Evolutionary conservation across 2,329 filamentous ascomycete species (phyloP).

Genomic region (Samsoniella hepiali): DNA sequence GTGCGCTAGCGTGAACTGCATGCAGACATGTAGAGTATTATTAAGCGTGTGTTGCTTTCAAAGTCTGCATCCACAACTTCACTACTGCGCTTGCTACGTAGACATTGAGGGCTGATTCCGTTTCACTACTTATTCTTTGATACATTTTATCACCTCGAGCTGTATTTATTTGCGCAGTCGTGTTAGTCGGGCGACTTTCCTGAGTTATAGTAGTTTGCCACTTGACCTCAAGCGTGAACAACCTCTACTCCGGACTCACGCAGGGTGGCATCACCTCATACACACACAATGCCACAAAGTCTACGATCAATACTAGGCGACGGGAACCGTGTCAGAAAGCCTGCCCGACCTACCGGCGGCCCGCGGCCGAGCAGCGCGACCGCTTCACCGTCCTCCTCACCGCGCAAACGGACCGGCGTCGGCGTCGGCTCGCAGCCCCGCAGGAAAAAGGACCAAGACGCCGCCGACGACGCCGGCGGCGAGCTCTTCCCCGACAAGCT

Average conservation of each 20-base stretch:
- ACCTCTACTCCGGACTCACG: background rate
- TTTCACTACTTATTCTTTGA: too few species aligned
- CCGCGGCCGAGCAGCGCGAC: slow-evolving; percentile 11
- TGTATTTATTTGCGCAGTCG: background rate
- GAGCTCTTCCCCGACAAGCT: slow-evolving; percentile 45
- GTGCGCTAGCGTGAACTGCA: background rate
- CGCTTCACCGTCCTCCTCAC: slow-evolving; percentile 17
- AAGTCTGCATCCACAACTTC: slow-evolving; percentile 4
- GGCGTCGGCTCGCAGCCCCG: slow-evolving; percentile 22
- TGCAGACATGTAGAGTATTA: slow-evolving; percentile 3
- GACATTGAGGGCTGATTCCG: background rate
- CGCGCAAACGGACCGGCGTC: slow-evolving; percentile 10
- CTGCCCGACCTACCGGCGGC: slow-evolving; percentile 22
- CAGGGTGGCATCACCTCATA: background rate
- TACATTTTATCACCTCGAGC: background rate
- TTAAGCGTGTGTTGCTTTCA: slow-evolving; percentile 14
- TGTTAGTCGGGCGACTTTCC: background rate
- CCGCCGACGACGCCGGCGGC: slow-evolving; percentile 27
- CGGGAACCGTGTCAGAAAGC: slow-evolving; percentile 35
- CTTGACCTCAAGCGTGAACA: background rate
- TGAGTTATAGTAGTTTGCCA: background rate
- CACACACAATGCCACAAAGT: slow-evolving; percentile 30
- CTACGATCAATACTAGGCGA: slow-evolving; percentile 39
- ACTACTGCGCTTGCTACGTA: background rate
- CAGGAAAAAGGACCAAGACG: slow-evolving; percentile 26